Evolutionary conservation across 306 rosid genomes (phyloP).

Genomic region (Lathyrus aphaca): DNA sequence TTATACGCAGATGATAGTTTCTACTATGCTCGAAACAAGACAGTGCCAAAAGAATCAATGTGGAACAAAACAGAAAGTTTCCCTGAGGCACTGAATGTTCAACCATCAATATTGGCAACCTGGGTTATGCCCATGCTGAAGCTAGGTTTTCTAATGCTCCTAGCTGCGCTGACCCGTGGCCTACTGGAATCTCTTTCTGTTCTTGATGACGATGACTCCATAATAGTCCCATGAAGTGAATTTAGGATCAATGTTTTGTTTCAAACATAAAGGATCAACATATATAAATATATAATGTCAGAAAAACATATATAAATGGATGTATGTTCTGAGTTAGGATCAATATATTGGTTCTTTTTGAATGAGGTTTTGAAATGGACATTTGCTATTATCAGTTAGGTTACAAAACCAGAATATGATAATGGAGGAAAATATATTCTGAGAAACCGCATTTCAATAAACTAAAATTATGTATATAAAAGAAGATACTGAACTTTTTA

Average conservation of each 20-base stretch:
- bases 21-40: background rate
- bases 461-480: background rate
- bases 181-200: conserved; percentile 20
- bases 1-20: conserved; percentile 6
- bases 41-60: background rate
- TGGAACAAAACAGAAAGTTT: conserved; percentile 11
- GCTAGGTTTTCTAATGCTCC: conserved; percentile 39
- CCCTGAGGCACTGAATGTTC: background rate
- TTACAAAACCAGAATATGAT: conserved; percentile 13
- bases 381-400: conserved; percentile 1
- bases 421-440: background rate
- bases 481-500: background rate
- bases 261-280: background rate
- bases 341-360: background rate
- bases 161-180: conserved; percentile 31
- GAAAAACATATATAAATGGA: background rate
- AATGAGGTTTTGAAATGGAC: background rate
- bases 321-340: conserved; percentile 5
- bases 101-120: conserved; percentile 25
- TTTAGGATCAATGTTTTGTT: conserved; percentile 15
- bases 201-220: conserved; percentile 28
- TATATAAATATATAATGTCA: background rate
- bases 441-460: conserved; percentile 7
- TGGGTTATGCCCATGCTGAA: conserved; percentile 41
- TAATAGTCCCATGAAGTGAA: conserved; percentile 26